phyloP scores from a whole-genome alignment of 2,329 filamentous ascomycete species.

The Fusarium robinianum region DNA sequence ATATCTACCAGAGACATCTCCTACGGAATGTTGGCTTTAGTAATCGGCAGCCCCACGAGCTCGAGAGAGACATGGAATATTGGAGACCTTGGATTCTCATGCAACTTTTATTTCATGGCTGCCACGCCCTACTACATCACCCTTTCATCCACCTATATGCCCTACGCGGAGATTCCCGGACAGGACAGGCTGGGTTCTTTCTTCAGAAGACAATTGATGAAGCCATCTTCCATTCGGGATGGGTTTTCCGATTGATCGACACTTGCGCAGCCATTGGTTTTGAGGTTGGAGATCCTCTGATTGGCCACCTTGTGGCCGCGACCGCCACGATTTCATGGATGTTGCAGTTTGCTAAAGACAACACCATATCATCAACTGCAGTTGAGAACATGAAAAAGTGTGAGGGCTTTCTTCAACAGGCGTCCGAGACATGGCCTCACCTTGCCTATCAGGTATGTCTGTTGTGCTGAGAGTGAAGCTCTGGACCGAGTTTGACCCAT shows the following conservation, averaged over 20 bases:
- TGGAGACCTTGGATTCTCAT: constrained; percentile 29
- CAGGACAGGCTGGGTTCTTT: constrained; percentile 23
- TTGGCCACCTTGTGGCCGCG: constrained; percentile 29
- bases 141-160: constrained; percentile 31
- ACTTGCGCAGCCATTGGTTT: constrained; percentile 29
- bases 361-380: constrained; percentile 15
- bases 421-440: too few relatives aligned
- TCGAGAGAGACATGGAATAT: constrained; percentile 24
- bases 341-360: constrained; percentile 31
- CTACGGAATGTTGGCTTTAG: constrained; percentile 31
- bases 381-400: constrained; percentile 28
- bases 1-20: constrained; percentile 22
- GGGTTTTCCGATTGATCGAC: constrained; percentile 27
- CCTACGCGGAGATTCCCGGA: constrained; percentile 8
- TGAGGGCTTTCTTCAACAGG: constrained; percentile 18
- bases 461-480: too few relatives aligned
- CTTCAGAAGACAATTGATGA: constrained; percentile 31
- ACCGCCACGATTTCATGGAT: constrained; percentile 31
- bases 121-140: constrained; percentile 26
- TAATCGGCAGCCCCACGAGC: constrained; percentile 21
- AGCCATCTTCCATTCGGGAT: constrained; percentile 31
- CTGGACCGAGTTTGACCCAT: too few relatives aligned
- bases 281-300: constrained; percentile 24
- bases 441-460: too few relatives aligned
- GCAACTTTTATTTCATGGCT: constrained; percentile 26